These are phyloP conservation scores for Cladosporium colombiae DNA, from an alignment of 2,329 filamentous ascomycete genomes.

Conservation along the genomic window DNA sequence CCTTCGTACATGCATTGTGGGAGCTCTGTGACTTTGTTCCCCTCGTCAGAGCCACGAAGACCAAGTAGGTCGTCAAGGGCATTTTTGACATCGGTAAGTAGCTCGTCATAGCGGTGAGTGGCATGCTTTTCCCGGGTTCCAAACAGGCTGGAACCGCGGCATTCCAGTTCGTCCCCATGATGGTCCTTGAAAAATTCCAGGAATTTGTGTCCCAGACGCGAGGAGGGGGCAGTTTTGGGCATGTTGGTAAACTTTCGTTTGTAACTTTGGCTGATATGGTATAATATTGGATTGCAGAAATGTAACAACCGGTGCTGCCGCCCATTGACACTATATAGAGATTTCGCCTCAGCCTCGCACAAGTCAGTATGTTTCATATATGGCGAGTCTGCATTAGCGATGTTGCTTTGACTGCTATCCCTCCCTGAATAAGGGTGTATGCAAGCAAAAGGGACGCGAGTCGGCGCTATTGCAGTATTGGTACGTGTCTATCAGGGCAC, in stretches of 20 bases:
- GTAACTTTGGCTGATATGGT: not conserved
- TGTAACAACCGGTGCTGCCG: not conserved
- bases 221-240: not conserved
- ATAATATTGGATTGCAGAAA: not conserved
- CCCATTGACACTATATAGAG: not conserved
- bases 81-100: not conserved
- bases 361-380: not conserved
- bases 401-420: not conserved
- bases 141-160: not conserved
- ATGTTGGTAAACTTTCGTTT: not conserved
- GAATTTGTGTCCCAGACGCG: not conserved
- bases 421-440: not conserved
- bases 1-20: not conserved
- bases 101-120: not conserved
- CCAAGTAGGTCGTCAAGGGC: not conserved
- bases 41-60: not conserved
- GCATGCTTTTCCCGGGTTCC: not conserved
- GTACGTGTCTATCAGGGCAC: not conserved
- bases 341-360: not conserved
- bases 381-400: not conserved
- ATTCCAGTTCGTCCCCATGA: not conserved
- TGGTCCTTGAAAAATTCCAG: not conserved
- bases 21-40: not conserved
- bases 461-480: constrained; percentile 4
- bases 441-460: not conserved